Percentiles rank a stretch among this genome's conserved stretches.
Evolutionary conservation across 148 eudicot species (phyloP).

Genomic region (Rhododendron kiyosumense): DNA sequence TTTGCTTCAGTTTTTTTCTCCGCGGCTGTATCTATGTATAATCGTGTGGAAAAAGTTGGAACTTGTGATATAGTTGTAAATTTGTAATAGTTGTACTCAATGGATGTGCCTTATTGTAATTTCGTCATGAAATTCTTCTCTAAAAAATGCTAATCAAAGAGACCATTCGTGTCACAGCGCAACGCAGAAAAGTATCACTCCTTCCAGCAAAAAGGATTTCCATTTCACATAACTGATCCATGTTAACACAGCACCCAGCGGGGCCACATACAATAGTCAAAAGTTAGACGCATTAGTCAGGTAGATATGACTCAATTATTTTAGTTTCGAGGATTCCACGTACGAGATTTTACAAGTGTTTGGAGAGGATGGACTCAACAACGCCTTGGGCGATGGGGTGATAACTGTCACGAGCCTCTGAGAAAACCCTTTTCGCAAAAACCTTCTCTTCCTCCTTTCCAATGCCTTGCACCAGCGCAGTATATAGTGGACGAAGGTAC

Average conservation of each 20-base stretch:
- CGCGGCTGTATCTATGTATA: too few species aligned
- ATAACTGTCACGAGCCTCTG: constrained; percentile 64
- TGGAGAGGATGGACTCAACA: constrained; percentile 82
- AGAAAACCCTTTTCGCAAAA: constrained; percentile 75
- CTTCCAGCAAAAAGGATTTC: neutral
- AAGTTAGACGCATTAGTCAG: neutral
- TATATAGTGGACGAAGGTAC: constrained; percentile 85
- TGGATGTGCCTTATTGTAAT: neutral
- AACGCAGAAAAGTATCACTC: neutral
- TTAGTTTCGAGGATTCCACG: neutral
- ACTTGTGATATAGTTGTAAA: too few species aligned
- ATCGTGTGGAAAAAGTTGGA: too few species aligned
- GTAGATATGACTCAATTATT: neutral
- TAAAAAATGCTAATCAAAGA: neutral
- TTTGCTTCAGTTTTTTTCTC: too few species aligned
- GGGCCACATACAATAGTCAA: neutral
- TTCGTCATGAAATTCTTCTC: neutral
- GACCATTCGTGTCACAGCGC: neutral
- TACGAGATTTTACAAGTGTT: constrained; percentile 34
- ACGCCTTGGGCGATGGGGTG: constrained; percentile 98
- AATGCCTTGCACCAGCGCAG: constrained; percentile 60
- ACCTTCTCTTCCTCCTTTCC: constrained; percentile 78
- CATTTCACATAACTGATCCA: neutral
- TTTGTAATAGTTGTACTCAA: neutral
- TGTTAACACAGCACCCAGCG: neutral